Base-by-base conservation (phyloP, 2,329 filamentous ascomycete species). In the Hirsutella thompsonii region DNA sequence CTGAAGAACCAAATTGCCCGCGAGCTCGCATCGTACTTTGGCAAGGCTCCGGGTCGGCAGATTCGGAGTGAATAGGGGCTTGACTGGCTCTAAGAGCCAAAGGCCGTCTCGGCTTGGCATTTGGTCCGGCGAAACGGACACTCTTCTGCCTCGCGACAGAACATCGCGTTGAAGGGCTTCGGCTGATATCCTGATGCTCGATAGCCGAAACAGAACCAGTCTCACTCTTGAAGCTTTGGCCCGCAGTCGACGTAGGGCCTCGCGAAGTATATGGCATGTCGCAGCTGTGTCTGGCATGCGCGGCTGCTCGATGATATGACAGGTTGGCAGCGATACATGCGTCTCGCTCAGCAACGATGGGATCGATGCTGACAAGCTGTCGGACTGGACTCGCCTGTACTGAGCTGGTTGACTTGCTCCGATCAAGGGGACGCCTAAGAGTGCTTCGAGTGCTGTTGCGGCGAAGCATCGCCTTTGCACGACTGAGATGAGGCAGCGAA, bases 301-400 rank as follows among this genome's bases (percentile, higher is more conserved):
- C 62, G 41, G 65, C 63, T 16, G 73, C 70, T 44, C 70, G 66
- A 6, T 62, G 55, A 52, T 74, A 83, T 2, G 80, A 81, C 50
- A 78, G 62, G 28, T 65, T 61, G 8, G 80, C 80, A 19, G 80
- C 79, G 32, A 72, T 67, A 32, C 76, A 70, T 8, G 80, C 80
- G 55, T 82, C 74, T 41, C 73, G 64, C 38, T 72, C 67, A 2
- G 72, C 71, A 3, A 60, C 55, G 10, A 56, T 58, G 1, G 69
- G 68, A 47, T 68, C 60, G 36, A 77, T 70, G 39, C 68, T 61
- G 38, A 72, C 63, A 18, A 72, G 56, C 1, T 47, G 44, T 43
- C 62, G 58, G 18, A 67, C 60, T 23, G 66, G 63, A 38, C 64
- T 64, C 23, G 47, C 46, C 8, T 35, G 37, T 11, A 66, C 58